phyloP scores from a whole-genome alignment of 257 asterid species.

The Scutellaria barbata region DNA sequence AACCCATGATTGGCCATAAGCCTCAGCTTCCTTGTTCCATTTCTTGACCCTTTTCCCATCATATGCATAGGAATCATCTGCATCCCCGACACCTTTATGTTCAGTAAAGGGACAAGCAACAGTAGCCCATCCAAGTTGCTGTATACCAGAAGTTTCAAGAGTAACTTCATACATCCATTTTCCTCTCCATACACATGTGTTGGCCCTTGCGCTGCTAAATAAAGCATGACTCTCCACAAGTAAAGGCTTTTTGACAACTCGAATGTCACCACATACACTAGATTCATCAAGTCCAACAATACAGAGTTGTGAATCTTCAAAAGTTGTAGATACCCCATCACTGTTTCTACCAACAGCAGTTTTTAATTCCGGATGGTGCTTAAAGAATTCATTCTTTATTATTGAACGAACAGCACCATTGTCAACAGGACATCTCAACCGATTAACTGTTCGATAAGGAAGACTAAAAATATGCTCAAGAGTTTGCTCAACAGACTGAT shows the following conservation, averaged over 20 bases:
- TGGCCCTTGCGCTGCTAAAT: slow-evolving; percentile 87
- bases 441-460: slow-evolving; percentile 67
- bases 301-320: slow-evolving; percentile 46
- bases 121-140: slow-evolving; percentile 97
- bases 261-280: slow-evolving; percentile 83
- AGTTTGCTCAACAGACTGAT: slow-evolving; percentile 88
- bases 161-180: slow-evolving; percentile 98
- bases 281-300: slow-evolving; percentile 74
- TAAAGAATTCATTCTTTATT: slow-evolving; percentile 59
- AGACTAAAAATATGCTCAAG: slow-evolving; percentile 89
- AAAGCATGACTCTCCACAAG: slow-evolving; percentile 86
- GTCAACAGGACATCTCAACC: slow-evolving; percentile 60
- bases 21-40: slow-evolving; percentile 83
- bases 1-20: slow-evolving; percentile 94
- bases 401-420: slow-evolving; percentile 55
- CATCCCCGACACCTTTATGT: slow-evolving; percentile 93
- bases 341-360: slow-evolving; percentile 38
- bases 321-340: slow-evolving; percentile 64
- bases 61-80: slow-evolving; percentile 91
- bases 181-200: slow-evolving; percentile 94
- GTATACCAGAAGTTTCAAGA: slow-evolving; percentile 91
- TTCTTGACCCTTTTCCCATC: slow-evolving; percentile 91
- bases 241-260: slow-evolving; percentile 66
- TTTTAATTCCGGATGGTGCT: slow-evolving; percentile 53
- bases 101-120: slow-evolving; percentile 85